phyloP scores from a whole-genome alignment of 2,329 filamentous ascomycete genomes.

The Cadophora luteo-olivacea region DNA sequence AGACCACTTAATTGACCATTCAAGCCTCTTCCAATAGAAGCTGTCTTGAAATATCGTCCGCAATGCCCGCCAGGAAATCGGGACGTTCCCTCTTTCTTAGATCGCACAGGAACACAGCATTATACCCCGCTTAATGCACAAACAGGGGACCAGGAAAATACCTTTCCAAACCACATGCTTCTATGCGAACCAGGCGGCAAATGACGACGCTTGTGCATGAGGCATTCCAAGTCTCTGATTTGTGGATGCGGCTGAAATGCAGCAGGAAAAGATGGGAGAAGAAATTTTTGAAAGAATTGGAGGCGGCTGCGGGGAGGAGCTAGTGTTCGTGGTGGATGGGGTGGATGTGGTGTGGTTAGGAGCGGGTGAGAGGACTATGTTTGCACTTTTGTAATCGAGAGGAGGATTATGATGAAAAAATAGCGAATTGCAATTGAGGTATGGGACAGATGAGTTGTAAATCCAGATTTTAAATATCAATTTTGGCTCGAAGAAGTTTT shows the following conservation, averaged over 20 bases:
- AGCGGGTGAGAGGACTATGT: background rate
- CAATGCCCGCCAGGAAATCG: background rate
- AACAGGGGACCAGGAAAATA: background rate
- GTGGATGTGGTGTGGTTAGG: background rate
- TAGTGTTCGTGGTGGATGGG: slow-evolving; percentile 9
- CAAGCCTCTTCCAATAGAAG: background rate
- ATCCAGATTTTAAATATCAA: background rate
- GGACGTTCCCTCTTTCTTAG: background rate
- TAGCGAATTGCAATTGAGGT: too few species aligned
- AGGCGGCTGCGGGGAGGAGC: background rate
- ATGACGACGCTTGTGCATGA: slow-evolving; percentile 10
- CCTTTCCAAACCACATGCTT: background rate
- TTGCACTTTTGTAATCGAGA: background rate
- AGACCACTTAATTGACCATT: background rate
- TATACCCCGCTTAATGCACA: background rate
- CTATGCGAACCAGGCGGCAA: slow-evolving; percentile 3
- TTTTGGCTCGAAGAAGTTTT: background rate
- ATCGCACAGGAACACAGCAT: background rate
- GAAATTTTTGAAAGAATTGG: background rate
- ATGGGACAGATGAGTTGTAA: background rate
- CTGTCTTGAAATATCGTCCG: background rate
- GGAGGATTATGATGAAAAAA: too few species aligned
- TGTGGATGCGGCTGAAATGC: slow-evolving; percentile 7
- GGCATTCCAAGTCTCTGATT: background rate
- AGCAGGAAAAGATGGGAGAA: slow-evolving; percentile 16